Evolutionary conservation across 176 grass and related monocot species (phyloP).

Genomic region (Pharus latifolius): DNA sequence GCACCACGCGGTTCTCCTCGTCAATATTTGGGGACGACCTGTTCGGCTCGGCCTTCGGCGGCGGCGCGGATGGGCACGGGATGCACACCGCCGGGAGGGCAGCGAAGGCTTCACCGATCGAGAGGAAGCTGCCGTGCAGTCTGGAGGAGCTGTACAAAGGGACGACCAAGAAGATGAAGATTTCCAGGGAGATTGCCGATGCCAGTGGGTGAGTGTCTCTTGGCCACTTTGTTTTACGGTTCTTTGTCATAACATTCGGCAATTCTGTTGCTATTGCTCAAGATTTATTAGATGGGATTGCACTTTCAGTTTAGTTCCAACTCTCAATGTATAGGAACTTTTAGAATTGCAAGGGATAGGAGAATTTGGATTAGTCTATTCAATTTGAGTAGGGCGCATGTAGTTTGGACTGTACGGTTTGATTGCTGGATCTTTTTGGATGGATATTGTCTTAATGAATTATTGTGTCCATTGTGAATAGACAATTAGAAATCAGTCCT

Average conservation of each 20-base stretch:
- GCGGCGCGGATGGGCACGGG: conserved; percentile 4
- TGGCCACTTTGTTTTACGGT: not conserved
- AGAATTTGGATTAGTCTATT: too few relatives aligned
- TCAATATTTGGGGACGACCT: conserved; percentile 66
- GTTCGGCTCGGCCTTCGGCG: conserved; percentile 36
- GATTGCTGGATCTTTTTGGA: too few relatives aligned
- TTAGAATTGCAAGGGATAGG: too few relatives aligned
- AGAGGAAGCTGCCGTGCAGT: conserved; percentile 67
- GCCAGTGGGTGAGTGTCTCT: conserved; percentile 45
- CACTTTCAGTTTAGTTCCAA: too few relatives aligned
- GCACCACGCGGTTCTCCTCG: conserved; percentile 45
- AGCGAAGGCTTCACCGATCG: conserved; percentile 55
- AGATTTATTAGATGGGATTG: too few relatives aligned
- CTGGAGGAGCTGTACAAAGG: conserved; percentile 93
- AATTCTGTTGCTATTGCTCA: not conserved
- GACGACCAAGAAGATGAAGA: conserved; percentile 96
- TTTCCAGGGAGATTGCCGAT: conserved; percentile 80
- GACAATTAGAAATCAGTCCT: too few relatives aligned
- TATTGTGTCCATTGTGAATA: too few relatives aligned
- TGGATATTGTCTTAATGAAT: too few relatives aligned
- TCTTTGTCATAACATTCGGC: not conserved
- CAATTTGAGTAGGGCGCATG: too few relatives aligned
- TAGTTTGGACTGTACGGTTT: too few relatives aligned
- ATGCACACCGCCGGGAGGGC: conserved; percentile 35
- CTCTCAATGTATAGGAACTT: too few relatives aligned